Conservation (phyloP, 148 eudicot species). For the Mesembryanthemum crystallinum region DNA sequence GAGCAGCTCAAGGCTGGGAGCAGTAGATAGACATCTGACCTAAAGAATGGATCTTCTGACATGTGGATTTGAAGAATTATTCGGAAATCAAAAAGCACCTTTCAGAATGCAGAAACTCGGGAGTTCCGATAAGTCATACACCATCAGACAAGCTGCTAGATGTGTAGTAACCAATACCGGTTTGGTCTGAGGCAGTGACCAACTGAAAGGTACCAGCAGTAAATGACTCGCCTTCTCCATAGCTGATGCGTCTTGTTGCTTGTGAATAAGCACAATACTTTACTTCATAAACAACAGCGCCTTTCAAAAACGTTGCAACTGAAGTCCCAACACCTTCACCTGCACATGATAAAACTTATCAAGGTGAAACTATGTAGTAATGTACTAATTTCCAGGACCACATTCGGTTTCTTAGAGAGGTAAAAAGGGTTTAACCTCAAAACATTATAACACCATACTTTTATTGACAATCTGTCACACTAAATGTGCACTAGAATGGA, state of each 20-base stretch:
- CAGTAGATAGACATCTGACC: slow-evolving; percentile 8
- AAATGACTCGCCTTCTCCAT: slow-evolving; percentile 31
- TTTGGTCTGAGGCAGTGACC: slow-evolving; percentile 26
- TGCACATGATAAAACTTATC: slow-evolving; percentile 25
- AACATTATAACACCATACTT: no score
- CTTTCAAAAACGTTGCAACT: slow-evolving; percentile 37
- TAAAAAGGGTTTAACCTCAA: no score
- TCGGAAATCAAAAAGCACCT: slow-evolving; percentile 7
- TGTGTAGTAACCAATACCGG: slow-evolving; percentile 37
- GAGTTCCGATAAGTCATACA: slow-evolving; percentile 18
- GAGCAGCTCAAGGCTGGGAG: slow-evolving; percentile 4
- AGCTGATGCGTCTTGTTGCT: slow-evolving; percentile 33
- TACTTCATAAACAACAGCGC: slow-evolving; percentile 42
- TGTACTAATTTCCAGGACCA: no score
- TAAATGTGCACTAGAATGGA: no score
- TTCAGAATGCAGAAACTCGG: neutral
- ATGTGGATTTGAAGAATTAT: slow-evolving; percentile 21
- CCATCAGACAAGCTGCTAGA: slow-evolving; percentile 26
- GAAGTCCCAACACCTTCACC: slow-evolving; percentile 62
- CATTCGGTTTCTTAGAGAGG: no score
- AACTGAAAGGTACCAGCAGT: slow-evolving; percentile 45
- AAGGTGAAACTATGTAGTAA: no score
- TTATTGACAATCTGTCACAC: no score
- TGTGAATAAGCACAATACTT: slow-evolving; percentile 58
- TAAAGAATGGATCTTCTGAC: slow-evolving; percentile 13